Percentiles rank a stretch among this genome's conserved stretches.
phyloP scores from a whole-genome alignment of 2,329 filamentous ascomycete species.

The Monosporascus sp. region DNA sequence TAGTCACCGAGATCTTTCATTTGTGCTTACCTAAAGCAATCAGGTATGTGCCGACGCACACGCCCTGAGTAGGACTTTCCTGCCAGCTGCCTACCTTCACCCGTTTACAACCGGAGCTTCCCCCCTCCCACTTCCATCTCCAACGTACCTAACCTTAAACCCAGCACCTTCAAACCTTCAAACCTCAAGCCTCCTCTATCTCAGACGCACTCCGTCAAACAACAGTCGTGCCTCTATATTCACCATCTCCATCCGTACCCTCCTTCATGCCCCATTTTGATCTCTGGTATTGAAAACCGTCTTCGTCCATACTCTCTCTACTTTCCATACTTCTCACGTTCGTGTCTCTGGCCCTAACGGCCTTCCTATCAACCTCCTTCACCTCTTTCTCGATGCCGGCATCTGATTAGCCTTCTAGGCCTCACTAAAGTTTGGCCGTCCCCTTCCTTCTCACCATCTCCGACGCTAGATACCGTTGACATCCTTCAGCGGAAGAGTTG shows the following conservation, averaged over 20 bases:
- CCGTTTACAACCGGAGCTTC: too few species aligned
- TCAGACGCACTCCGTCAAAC: too few species aligned
- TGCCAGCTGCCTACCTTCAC: too few species aligned
- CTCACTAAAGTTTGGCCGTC: not conserved
- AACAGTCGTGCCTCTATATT: not conserved
- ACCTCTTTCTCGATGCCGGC: not conserved
- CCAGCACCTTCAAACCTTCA: not conserved
- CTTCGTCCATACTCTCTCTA: not conserved
- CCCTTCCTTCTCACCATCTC: not conserved
- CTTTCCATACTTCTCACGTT: not conserved
- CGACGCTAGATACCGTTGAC: not conserved
- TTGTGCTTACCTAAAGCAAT: too few species aligned
- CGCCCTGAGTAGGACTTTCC: too few species aligned
- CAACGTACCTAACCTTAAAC: not conserved
- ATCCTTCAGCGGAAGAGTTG: not conserved
- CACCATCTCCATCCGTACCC: not conserved
- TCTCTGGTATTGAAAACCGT: not conserved
- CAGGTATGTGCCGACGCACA: too few species aligned
- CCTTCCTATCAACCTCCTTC: not conserved
- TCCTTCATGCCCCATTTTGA: not conserved
- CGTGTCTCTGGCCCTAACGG: not conserved
- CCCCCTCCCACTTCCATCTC: not conserved
- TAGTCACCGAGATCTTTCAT: too few species aligned
- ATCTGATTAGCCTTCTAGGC: not conserved
- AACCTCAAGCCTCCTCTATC: not conserved